Base-by-base conservation (phyloP, 768 basidiomycete species). In the Aureoboletus auriporus region DNA sequence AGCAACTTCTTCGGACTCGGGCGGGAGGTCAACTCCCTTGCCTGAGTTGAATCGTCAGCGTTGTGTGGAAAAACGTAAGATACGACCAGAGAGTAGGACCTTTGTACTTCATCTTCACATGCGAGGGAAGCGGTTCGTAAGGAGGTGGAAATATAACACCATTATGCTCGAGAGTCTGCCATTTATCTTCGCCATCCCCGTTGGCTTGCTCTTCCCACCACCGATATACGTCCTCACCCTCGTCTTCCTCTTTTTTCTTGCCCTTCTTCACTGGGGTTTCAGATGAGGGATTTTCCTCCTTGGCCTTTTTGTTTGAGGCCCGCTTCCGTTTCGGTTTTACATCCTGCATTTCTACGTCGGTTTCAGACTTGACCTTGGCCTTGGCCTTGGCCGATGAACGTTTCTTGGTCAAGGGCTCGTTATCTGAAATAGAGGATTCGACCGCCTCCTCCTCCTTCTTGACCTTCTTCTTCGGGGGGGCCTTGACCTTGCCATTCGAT, bases 131-230 rank as follows among this genome's bases (percentile, higher is more conserved):
- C 8, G 87, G 78, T 59, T 91, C 84, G 65, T 99, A 99, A 3
- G 93, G 86, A 42, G 92, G 92, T 52, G 96, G 96, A 70, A 99
- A 99, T 54, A 93, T 78, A 34, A 99, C 93, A 42, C 94, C 96
- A 56, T 79, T 83, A 69, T 99, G 96, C 61, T 92, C 86, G 44
- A 99, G 78, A n/a, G 92, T 96, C 52, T 80, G 79, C 96, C 96
- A 99, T 68, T 97, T 96, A 48, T 82, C 73, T 34, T 82, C 75
- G 10, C 82, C 89, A 61, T 93, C 90, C 45, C 80, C 82, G 49
- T 87, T 79, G 28, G 74, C 75, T 54, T 86, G 77, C 51, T 74
- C 68, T 59, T 93, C 88, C 95, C 93, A 96, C 90, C 91, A 94
- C 53, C 80, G 78, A 67, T 81, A 92, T 41, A 83, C 76, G 48